Conservation (phyloP, 2,329 filamentous ascomycete genomes). For the Aplosporella prunicola region DNA sequence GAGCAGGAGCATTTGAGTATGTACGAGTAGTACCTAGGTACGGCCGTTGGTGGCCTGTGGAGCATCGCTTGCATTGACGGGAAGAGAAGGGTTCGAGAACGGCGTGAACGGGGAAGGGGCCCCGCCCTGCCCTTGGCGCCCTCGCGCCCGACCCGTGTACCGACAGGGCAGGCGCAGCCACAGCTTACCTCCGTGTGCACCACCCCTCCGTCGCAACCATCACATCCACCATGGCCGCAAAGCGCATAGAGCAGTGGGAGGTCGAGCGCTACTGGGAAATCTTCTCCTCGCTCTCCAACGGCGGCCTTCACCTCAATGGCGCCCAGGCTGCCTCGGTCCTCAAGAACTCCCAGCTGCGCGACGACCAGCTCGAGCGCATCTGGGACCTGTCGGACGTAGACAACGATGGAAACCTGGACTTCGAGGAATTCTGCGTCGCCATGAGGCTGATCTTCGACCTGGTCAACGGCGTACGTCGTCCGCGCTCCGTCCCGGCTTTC, state of each 20-base stretch:
- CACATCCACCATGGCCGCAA: too few relatives aligned
- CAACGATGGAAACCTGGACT: constrained; percentile 93
- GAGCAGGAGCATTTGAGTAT: too few relatives aligned
- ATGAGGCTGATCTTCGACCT: constrained; percentile 98
- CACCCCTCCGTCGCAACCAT: too few relatives aligned
- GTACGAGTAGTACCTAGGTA: too few relatives aligned
- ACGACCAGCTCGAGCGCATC: constrained; percentile 86
- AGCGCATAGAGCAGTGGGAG: constrained; percentile 61
- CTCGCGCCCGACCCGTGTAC: too few relatives aligned
- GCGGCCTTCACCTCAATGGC: constrained; percentile 57
- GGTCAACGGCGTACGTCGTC: constrained; percentile 72
- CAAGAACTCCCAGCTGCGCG: constrained; percentile 62
- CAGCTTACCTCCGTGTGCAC: too few relatives aligned
- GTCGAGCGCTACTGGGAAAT: constrained; percentile 75
- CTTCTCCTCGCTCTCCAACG: constrained; percentile 58
- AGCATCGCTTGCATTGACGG: too few relatives aligned
- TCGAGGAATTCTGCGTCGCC: constrained; percentile 98
- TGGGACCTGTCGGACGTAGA: constrained; percentile 98
- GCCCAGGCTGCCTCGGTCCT: constrained; percentile 61
- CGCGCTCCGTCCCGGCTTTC: background rate
- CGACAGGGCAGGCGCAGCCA: too few relatives aligned
- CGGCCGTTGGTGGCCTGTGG: too few relatives aligned
- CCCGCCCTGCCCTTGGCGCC: too few relatives aligned
- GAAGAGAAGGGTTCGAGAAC: too few relatives aligned
- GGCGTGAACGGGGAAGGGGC: too few relatives aligned